These are phyloP conservation scores for Ceraceosorus bombacis DNA, from an alignment of 1,284 basidiomycete genomes.

Conservation along the genomic window DNA sequence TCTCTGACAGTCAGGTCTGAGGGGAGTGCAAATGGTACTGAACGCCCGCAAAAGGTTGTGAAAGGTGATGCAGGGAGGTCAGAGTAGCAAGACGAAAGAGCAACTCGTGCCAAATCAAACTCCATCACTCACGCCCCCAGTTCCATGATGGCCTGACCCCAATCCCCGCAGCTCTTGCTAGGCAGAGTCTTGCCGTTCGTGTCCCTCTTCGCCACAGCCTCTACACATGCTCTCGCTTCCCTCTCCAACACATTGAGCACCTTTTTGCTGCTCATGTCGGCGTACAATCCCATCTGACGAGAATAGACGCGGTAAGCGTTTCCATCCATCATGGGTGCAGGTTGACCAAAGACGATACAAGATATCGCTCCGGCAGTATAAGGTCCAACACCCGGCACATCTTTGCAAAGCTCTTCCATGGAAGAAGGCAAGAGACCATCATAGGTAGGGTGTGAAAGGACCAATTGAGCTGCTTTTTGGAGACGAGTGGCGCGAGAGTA, in stretches of 20 bases:
- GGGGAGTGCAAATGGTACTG: conserved; percentile 32
- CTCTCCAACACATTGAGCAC: too few relatives aligned
- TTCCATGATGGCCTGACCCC: conserved; percentile 48
- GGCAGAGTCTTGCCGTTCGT: not conserved
- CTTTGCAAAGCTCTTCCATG: conserved; percentile 69
- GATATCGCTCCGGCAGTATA: conserved; percentile 61
- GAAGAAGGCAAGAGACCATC: conserved; percentile 70
- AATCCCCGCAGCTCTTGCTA: conserved; percentile 29
- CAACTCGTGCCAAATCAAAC: not conserved
- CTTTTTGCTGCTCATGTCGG: conserved; percentile 27
- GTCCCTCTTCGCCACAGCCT: conserved; percentile 11
- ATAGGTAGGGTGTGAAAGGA: conserved; percentile 46
- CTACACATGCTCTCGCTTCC: conserved; percentile 5
- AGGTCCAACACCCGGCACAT: conserved; percentile 80
- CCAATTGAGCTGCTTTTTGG: conserved; percentile 36
- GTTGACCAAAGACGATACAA: conserved; percentile 40
- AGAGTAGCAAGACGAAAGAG: too few relatives aligned
- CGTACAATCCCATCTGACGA: conserved; percentile 37
- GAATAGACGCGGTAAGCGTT: conserved; percentile 41
- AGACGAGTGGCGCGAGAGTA: conserved; percentile 44
- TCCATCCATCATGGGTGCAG: conserved; percentile 42
- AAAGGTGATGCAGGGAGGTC: too few relatives aligned
- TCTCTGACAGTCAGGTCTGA: conserved; percentile 24
- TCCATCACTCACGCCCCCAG: conserved; percentile 25
- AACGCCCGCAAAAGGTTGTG: not conserved